phyloP scores from a whole-genome alignment of 805 yeast genomes.

The Millerozyma miso region DNA sequence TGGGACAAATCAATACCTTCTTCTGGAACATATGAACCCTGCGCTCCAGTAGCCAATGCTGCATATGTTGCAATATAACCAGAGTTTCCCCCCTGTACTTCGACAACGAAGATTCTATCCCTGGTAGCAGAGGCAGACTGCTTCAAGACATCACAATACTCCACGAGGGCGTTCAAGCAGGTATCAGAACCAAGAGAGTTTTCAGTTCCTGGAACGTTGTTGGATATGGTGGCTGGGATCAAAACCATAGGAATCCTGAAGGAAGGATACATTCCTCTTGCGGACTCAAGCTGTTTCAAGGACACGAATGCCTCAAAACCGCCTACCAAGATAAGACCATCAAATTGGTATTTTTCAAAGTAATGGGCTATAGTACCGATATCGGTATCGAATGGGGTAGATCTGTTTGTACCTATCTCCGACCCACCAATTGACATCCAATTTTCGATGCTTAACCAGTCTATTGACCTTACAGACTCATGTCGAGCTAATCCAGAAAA shows the following conservation, averaged over 20 bases:
- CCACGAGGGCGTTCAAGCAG: conserved; percentile 84
- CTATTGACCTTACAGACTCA: conserved; percentile 69
- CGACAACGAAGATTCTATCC: conserved; percentile 91
- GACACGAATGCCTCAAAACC: conserved; percentile 96
- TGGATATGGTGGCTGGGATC: conserved; percentile 93
- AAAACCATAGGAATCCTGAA: conserved; percentile 92
- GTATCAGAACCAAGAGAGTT: conserved; percentile 95
- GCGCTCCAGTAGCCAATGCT: conserved; percentile 85
- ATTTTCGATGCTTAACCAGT: conserved; percentile 82
- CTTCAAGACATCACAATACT: conserved; percentile 92
- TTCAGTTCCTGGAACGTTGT: conserved; percentile 98
- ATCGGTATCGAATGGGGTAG: conserved; percentile 72
- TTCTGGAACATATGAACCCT: conserved; percentile 89
- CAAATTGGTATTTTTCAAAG: conserved; percentile 81
- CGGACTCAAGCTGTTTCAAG: conserved; percentile 72
- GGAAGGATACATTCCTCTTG: conserved; percentile 77
- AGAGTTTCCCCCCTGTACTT: conserved; percentile 96
- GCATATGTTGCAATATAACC: conserved; percentile 90
- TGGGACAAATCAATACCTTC: conserved; percentile 64
- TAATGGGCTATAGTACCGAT: conserved; percentile 89
- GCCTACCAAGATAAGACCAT: conserved; percentile 88
- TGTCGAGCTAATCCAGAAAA: conserved; percentile 89
- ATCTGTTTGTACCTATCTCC: conserved; percentile 93
- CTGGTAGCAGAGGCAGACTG: conserved; percentile 94
- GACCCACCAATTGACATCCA: conserved; percentile 94